A percentile compares a stretch with the other conserved stretches of the same genome.
phyloP scores from a whole-genome alignment of 1,284 basidiomycete species.

The Rugosomyces carneus region DNA sequence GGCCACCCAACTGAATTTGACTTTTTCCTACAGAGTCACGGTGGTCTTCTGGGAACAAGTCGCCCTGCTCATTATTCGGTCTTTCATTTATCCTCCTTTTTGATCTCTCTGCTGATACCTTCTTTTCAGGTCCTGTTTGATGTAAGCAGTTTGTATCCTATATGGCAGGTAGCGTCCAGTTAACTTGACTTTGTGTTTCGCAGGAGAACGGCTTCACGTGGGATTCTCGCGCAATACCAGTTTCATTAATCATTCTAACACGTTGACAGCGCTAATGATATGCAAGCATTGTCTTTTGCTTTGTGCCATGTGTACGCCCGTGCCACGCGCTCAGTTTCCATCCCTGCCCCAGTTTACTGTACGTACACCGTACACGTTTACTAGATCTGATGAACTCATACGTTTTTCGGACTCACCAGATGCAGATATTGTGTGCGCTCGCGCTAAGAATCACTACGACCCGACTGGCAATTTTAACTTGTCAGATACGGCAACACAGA shows the following conservation, averaged over 20 bases:
- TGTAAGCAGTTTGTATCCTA: constrained; percentile 19
- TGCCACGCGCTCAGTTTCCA: constrained; percentile 75
- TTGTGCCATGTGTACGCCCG: constrained; percentile 78
- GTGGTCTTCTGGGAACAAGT: constrained; percentile 49
- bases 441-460: constrained; percentile 35
- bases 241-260: not conserved
- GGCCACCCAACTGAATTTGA: constrained; percentile 65
- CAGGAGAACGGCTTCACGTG: constrained; percentile 28
- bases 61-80: constrained; percentile 37
- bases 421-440: constrained; percentile 47
- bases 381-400: not conserved
- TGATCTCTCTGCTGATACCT: not conserved
- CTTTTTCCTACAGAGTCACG: constrained; percentile 57
- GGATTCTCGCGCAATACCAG: not conserved
- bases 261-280: constrained; percentile 45
- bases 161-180: constrained; percentile 1
- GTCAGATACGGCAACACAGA: constrained; percentile 23
- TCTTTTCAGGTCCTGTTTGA: constrained; percentile 29
- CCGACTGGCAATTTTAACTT: constrained; percentile 22
- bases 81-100: not conserved
- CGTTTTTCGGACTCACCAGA: constrained; percentile 36
- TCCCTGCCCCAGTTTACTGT: constrained; percentile 82
- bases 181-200: not conserved
- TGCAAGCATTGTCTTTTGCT: constrained; percentile 67
- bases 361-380: constrained; percentile 19